Evolutionary conservation across 306 rosid species (phyloP).

Genomic region (Hippophae gyantsensis): DNA sequence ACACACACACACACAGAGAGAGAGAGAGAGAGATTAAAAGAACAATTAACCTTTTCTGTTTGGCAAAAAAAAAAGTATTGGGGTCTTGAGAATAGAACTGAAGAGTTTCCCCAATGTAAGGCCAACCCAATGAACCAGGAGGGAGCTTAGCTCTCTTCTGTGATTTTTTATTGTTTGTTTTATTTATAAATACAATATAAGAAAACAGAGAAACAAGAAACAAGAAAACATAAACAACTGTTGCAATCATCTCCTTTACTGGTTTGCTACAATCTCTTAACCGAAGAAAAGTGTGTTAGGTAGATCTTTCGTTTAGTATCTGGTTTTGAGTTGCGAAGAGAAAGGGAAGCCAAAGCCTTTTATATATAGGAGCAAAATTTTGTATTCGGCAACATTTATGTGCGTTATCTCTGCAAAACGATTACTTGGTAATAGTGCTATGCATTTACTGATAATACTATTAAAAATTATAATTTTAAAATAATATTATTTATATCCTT

Average conservation of each 20-base stretch:
- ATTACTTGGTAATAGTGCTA: no score
- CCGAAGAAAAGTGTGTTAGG: no score
- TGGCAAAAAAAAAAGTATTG: constrained; percentile 50
- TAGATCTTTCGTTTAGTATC: not conserved
- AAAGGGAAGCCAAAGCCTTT: not conserved
- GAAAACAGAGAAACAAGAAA: constrained; percentile 25
- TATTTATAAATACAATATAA: constrained; percentile 10
- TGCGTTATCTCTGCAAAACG: no score
- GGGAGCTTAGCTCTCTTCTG: constrained; percentile 46
- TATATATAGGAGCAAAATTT: not conserved
- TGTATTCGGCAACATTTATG: no score
- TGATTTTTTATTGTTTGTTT: constrained; percentile 17
- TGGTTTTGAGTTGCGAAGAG: constrained; percentile 2
- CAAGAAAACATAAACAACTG: constrained; percentile 21
- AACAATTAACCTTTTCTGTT: constrained; percentile 53
- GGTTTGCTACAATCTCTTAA: no score
- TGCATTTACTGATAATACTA: no score
- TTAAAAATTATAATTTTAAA: no score
- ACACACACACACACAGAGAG: no score
- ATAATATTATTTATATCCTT: no score
- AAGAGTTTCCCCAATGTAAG: constrained; percentile 75
- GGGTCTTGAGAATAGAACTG: constrained; percentile 75
- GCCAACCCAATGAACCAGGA: constrained; percentile 99
- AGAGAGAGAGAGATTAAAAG: not conserved
- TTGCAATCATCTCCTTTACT: constrained; percentile 22